These are phyloP conservation scores for Tephrocybe sp. DNA, from an alignment of 768 basidiomycete species.

Conservation along the genomic window DNA sequence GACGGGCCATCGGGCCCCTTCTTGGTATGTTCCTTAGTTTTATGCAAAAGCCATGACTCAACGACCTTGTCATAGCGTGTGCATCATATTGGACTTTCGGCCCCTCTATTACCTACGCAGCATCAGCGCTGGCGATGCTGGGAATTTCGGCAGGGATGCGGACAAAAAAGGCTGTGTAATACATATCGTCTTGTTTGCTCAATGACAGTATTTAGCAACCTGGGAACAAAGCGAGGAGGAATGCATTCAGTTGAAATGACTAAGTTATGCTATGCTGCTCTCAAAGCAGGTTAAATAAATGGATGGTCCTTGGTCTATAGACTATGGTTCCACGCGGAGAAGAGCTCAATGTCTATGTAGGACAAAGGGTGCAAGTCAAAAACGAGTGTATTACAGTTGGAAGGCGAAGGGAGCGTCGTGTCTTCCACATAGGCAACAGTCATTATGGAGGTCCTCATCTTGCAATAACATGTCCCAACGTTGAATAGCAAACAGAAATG, in stretches of 20 bases:
- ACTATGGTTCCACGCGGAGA: too few species aligned
- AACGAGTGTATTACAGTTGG: conserved; percentile 4
- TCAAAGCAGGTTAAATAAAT: conserved; percentile 15
- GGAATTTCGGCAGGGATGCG: conserved; percentile 59
- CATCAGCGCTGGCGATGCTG: conserved; percentile 66
- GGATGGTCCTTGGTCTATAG: conserved; percentile 9
- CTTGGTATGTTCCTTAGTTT: conserved; percentile 54
- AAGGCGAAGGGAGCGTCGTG: conserved; percentile 2
- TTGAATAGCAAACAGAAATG: background rate
- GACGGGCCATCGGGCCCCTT: conserved; percentile 88
- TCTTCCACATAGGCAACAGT: conserved; percentile 7
- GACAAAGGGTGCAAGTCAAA: background rate
- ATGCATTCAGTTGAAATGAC: conserved; percentile 5
- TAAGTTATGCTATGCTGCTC: conserved; percentile 11
- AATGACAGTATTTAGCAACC: too few species aligned
- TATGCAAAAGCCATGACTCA: conserved; percentile 19
- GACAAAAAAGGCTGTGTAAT: conserved; percentile 33
- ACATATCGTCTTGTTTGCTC: too few species aligned
- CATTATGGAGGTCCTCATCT: background rate
- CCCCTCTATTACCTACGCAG: conserved; percentile 71
- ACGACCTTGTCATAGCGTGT: conserved; percentile 55
- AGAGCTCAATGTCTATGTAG: background rate
- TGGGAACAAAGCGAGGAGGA: background rate
- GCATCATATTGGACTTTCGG: conserved; percentile 89
- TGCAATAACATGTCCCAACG: conserved; percentile 4